A percentile compares a stretch with the other conserved stretches of the same genome.
Evolutionary conservation across 192 early-diverging fungal species (phyloP).

Genomic region (Glomus cerebriforme): DNA sequence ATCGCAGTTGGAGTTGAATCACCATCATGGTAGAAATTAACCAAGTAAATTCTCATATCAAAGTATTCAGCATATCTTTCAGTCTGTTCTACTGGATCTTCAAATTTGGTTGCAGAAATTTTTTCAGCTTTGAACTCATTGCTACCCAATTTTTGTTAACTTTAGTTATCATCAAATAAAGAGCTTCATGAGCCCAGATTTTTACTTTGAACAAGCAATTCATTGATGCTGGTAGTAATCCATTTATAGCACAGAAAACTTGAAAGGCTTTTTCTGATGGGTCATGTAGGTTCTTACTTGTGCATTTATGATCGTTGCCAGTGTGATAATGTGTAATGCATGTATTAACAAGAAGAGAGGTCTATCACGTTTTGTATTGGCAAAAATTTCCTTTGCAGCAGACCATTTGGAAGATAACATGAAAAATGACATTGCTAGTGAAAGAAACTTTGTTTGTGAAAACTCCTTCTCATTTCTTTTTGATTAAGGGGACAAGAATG

Average conservation of each 20-base stretch:
- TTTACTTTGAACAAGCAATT: constrained; percentile 26
- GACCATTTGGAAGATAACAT: constrained; percentile 10
- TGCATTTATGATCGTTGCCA: neutral
- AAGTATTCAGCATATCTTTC: constrained; percentile 26
- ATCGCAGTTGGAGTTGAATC: neutral
- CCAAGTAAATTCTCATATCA: constrained; percentile 3
- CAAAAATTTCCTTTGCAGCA: constrained; percentile 2
- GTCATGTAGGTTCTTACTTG: neutral
- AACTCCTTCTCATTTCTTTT: neutral
- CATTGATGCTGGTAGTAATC: neutral
- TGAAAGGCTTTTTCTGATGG: constrained; percentile 11
- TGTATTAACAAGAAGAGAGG: neutral
- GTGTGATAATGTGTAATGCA: constrained; percentile 10
- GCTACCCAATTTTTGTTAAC: constrained; percentile 8
- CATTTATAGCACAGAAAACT: constrained; percentile 5
- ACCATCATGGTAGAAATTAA: constrained; percentile 23
- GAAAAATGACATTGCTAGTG: constrained; percentile 22
- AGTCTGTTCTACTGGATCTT: constrained; percentile 3
- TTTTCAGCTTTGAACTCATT: constrained; percentile 10
- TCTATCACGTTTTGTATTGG: neutral
- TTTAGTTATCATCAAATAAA: constrained; percentile 10
- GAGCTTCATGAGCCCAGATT: neutral
- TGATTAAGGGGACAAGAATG: neutral
- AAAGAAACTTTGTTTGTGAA: constrained; percentile 13
- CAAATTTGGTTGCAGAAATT: neutral